Conservation (phyloP, 352 stramenopile genomes). For the Phytophthora chlamydospora region DNA sequence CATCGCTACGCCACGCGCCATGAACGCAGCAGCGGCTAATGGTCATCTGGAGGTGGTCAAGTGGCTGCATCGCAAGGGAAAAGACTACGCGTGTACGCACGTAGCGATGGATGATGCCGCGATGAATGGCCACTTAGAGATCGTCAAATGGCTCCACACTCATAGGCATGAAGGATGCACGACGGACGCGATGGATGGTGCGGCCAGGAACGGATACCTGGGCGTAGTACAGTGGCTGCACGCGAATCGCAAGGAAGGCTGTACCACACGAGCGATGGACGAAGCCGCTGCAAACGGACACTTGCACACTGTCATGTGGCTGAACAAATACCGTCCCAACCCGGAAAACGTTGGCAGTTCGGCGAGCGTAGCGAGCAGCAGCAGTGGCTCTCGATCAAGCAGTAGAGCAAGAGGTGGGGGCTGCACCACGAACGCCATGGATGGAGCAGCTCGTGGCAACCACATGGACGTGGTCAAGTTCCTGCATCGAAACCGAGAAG, state of each 20-base stretch:
- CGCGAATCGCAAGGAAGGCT: slow-evolving; percentile 33
- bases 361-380: slow-evolving; percentile 19
- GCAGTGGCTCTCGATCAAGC: slow-evolving; percentile 16
- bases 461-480: slow-evolving; percentile 43
- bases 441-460: slow-evolving; percentile 30
- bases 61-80: slow-evolving; percentile 37
- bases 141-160: slow-evolving; percentile 42
- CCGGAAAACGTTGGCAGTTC: slow-evolving; percentile 13
- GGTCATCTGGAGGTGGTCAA: slow-evolving; percentile 35
- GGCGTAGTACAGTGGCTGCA: slow-evolving; percentile 39
- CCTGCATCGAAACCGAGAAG: slow-evolving; percentile 38
- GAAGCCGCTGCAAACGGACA: slow-evolving; percentile 41
- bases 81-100: slow-evolving; percentile 29
- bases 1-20: slow-evolving; percentile 29
- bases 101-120: slow-evolving; percentile 51
- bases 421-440: slow-evolving; percentile 42
- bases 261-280: slow-evolving; percentile 47
- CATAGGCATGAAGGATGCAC: slow-evolving; percentile 27
- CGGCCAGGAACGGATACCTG: slow-evolving; percentile 34
- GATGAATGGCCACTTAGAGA: slow-evolving; percentile 40
- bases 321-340: slow-evolving; percentile 32
- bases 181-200: slow-evolving; percentile 38
- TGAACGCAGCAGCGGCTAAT: slow-evolving; percentile 32
- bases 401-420: slow-evolving; percentile 20
- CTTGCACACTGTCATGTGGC: slow-evolving; percentile 41